phyloP scores from a whole-genome alignment of 306 rosid genomes.

The Cucurbita moschata region DNA sequence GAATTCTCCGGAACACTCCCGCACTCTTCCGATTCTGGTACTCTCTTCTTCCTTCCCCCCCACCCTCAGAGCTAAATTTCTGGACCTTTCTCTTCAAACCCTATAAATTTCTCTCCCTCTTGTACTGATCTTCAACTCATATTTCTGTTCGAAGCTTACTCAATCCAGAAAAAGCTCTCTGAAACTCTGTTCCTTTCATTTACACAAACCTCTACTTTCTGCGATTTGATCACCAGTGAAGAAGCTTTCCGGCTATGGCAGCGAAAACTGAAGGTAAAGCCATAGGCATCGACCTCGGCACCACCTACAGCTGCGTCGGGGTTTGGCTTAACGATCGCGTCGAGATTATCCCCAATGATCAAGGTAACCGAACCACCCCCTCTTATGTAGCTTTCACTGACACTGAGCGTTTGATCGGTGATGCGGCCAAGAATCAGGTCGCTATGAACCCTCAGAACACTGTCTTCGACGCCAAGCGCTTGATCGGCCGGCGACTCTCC shows the following conservation, averaged over 20 bases:
- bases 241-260: conserved; percentile 29
- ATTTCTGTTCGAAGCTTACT: no score
- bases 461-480: conserved; percentile 66
- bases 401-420: conserved; percentile 69
- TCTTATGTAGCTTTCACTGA: conserved; percentile 88
- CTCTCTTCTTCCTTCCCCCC: not conserved
- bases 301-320: conserved; percentile 84
- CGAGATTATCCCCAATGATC: conserved; percentile 74
- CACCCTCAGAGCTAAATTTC: not conserved
- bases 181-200: not conserved
- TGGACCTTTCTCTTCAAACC: not conserved
- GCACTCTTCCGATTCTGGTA: not conserved
- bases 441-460: conserved; percentile 83
- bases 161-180: not conserved
- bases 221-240: no score
- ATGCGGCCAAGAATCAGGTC: conserved; percentile 78
- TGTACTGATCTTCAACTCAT: no score
- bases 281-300: conserved; percentile 80
- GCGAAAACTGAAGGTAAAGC: conserved; percentile 54
- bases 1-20: conserved; percentile 31
- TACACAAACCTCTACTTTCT: not conserved
- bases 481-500: conserved; percentile 56
- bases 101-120: not conserved
- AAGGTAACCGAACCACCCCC: conserved; percentile 81
- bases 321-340: conserved; percentile 77